Evolutionary conservation across 768 basidiomycete genomes (phyloP), one percentile per base, ranked within the genome.

Genomic region (Exidia glandulosa): DNA sequence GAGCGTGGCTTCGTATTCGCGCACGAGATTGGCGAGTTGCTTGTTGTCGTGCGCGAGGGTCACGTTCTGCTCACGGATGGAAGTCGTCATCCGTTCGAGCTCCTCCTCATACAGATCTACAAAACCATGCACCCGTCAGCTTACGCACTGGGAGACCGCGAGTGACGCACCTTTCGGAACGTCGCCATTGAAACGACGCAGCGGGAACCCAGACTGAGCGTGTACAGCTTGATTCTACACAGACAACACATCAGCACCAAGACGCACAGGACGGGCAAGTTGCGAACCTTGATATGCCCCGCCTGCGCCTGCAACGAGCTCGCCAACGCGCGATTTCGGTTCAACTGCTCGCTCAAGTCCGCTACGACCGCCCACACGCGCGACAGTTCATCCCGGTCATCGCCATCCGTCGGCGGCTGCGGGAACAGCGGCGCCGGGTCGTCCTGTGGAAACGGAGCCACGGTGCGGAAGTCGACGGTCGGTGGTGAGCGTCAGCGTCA

Each of bases 1-100:
- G 32, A 99, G 75, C 0, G 95, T 97, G 68, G 91, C 88, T 70
- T 99, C 96, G 68, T 96, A 98, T 70, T 99, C 96, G 67, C 94
- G 94, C 66, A 98, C 86, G 58, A 99, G 77, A 4, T 80, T 75
- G 64, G 87, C 90, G 31, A 99, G 79, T 66, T 97, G 94, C 70
- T 95, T 94, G 77, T 98, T 99, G 74, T 98, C 96, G 66, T 95
- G 83, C 66, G 89, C 83, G 47, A 99, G 76, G 5, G 76, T 73
- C 65, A 88, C 86, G 69, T 98, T 99, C 71, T 99, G 94, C 27
- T 81, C 73, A 3, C 80, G 74, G 67, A 98, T 85, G 52, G 82
- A 77, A 3, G 78, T 72, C 64, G 94, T 94, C 86, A 96, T 90
- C 48, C 82, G 81, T 67, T 96, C 93, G 25, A 99, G 75, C 68